These are phyloP conservation scores for Paracoccidioides brasiliensis DNA, from an alignment of 2,329 filamentous ascomycete species.

Conservation along the genomic window DNA sequence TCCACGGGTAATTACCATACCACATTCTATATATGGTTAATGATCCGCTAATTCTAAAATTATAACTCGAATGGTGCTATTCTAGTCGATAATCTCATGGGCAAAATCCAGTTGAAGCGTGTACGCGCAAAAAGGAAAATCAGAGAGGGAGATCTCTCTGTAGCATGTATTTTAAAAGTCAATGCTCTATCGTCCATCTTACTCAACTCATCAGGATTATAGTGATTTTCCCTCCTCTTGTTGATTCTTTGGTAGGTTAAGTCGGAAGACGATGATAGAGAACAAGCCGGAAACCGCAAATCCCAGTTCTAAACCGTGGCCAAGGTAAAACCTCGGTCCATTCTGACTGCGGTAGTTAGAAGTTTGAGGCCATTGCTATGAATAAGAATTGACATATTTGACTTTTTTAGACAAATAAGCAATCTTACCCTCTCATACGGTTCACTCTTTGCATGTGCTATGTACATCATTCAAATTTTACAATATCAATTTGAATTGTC, in stretches of 20 bases:
- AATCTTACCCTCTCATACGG: not conserved
- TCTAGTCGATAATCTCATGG: too few relatives aligned
- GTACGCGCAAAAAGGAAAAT: not conserved
- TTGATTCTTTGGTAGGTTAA: conserved; percentile 48
- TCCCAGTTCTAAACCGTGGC: conserved; percentile 39
- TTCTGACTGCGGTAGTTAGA: conserved; percentile 48
- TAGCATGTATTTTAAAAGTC: conserved; percentile 50
- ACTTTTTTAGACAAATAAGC: not conserved
- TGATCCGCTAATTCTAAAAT: too few relatives aligned
- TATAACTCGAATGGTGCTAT: too few relatives aligned
- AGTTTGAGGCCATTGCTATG: conserved; percentile 56
- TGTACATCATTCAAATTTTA: conserved; percentile 36
- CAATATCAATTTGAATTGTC: conserved; percentile 50
- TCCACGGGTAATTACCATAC: too few relatives aligned
- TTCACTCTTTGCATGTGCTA: not conserved
- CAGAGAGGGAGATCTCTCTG: conserved; percentile 12
- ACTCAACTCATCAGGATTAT: conserved; percentile 41
- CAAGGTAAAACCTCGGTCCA: conserved; percentile 37
- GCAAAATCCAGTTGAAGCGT: not conserved
- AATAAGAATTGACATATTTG: not conserved
- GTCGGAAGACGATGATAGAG: conserved; percentile 31
- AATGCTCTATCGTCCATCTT: conserved; percentile 48
- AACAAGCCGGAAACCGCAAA: conserved; percentile 37
- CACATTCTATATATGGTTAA: too few relatives aligned
- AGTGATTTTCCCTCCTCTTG: conserved; percentile 39